Evolutionary conservation across 2,329 filamentous ascomycete genomes (phyloP), one percentile per base, ranked within the genome.

Genomic region (Diaporthe sp.): DNA sequence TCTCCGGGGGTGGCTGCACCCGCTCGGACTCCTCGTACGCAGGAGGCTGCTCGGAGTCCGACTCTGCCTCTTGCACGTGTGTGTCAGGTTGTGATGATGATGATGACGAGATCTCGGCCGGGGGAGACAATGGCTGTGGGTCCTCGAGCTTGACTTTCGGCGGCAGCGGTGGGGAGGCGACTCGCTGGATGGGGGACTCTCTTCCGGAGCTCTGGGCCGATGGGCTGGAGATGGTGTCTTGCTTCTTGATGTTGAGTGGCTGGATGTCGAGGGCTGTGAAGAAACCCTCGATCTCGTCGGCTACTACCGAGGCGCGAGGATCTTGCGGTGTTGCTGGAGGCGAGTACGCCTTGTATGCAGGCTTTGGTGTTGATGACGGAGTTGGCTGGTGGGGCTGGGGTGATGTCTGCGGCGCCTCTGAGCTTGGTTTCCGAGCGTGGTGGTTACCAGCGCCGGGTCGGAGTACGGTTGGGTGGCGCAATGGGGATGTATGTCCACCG

Each of bases 281-380:
- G 72, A 57, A 76, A 1, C 61, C 60, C 54, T 74, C 72, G 10
- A 76, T 76, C 40, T 76, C 74, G 2, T 42, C 60, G 6, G 74
- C 73, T 15, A 76, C 57, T 33, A 71, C 67, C 25, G 69, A 64
- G 2, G 73, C 74, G 9, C 60, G 73, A 6, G 74, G 72, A 9
- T 70, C 69, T 45, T 74, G 72, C n/a, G 42, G 35, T 42, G 28
- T 64, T 55, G 74, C 50, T 17, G 58, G 52, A 2, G 74, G 74
- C 22, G 72, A 74, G 19, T 76, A 76, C n/a, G 74, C 74, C 47
- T 68, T 76, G 61, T 76, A 76, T 40, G 72, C 17, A 22, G 73
- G 67, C 15, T 70, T 57, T 30, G 72, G 71, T 12, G 66, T 47
- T 7, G 57, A 7, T 35, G 55, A 55, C 4, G 58, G 35, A 15